Evolutionary conservation across 306 rosid species (phyloP).

Genomic region (Dalbergia cultrata): DNA sequence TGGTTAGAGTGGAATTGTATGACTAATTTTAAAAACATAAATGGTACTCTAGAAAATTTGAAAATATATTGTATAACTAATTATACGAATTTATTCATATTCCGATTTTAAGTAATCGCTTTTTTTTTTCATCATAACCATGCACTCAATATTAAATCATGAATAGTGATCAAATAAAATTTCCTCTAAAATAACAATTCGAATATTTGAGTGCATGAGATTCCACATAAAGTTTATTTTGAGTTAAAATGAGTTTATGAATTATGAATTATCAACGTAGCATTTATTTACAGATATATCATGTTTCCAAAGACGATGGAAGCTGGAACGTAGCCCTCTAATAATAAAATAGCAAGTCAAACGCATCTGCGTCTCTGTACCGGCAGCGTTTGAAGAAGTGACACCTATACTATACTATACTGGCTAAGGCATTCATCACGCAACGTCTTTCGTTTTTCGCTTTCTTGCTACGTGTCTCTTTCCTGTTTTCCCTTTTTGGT

Average conservation of each 20-base stretch:
- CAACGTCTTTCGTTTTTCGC: constrained; percentile 11
- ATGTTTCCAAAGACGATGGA: neutral
- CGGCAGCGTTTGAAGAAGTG: constrained; percentile 20
- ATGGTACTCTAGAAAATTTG: too few species aligned
- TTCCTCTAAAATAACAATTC: too few species aligned
- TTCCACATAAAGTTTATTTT: too few species aligned
- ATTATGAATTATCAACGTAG: too few species aligned
- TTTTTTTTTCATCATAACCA: neutral
- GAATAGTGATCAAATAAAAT: too few species aligned
- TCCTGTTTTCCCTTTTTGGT: constrained; percentile 42
- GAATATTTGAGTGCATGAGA: too few species aligned
- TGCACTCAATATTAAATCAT: too few species aligned
- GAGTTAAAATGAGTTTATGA: too few species aligned
- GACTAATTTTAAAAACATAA: too few species aligned
- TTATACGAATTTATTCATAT: neutral
- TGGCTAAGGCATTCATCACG: neutral
- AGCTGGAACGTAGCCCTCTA: constrained; percentile 46
- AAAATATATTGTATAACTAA: neutral
- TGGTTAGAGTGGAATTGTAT: too few species aligned
- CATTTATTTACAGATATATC: too few species aligned
- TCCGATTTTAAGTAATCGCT: neutral
- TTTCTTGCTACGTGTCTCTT: constrained; percentile 36
- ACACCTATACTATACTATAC: constrained; percentile 11
- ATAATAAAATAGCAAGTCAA: constrained; percentile 34
- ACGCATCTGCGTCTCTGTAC: neutral